A percentile compares a stretch with the other conserved stretches of the same genome.
phyloP scores from a whole-genome alignment of 2,329 filamentous ascomycete species.

The Talaromyces sp. region DNA sequence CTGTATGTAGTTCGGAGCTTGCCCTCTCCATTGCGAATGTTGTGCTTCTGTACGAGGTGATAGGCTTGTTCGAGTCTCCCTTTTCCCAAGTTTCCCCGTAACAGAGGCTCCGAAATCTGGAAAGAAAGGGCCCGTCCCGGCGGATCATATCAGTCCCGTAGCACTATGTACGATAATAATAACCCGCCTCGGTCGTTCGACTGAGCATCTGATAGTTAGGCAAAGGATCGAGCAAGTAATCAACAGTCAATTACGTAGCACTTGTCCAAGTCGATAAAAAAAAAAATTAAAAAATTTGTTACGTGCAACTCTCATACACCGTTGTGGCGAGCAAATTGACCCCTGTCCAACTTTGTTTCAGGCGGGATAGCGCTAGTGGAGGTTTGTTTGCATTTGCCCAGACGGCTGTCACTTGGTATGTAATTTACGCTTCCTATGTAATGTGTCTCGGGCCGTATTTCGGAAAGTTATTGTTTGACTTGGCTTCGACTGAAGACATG shows the following conservation, averaged over 20 bases:
- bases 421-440: neutral
- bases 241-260: neutral
- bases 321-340: neutral
- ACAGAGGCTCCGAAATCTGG: neutral
- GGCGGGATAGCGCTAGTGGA: conserved; percentile 1
- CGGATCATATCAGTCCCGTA: neutral
- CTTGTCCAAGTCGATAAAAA: neutral
- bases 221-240: neutral
- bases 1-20: neutral
- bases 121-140: neutral
- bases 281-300: no score
- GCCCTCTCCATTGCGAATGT: neutral
- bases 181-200: neutral
- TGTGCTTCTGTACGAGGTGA: neutral
- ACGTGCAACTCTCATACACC: neutral
- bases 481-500: neutral
- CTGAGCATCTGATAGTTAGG: neutral
- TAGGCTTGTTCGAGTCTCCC: neutral
- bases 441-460: neutral
- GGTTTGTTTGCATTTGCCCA: neutral
- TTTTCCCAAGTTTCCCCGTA: neutral
- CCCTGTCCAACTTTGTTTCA: conserved; percentile 5
- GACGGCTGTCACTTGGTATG: neutral
- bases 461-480: no score
- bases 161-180: no score